Conservation (phyloP, 352 stramenopile genomes). For the Globisporangium viniferum region DNA sequence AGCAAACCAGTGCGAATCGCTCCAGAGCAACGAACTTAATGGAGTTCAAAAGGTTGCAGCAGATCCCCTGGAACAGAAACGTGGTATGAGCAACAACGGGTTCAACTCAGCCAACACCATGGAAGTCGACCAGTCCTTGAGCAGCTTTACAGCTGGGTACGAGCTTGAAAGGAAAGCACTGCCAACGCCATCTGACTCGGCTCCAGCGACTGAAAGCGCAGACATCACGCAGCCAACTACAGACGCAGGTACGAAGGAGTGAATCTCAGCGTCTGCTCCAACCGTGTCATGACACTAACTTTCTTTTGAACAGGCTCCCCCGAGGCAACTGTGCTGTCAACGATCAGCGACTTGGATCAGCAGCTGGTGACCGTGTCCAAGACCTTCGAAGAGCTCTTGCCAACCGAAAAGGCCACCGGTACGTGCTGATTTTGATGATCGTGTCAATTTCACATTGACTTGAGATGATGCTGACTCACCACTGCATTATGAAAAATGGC, state of each 20-base stretch:
- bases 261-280: background rate
- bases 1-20: background rate
- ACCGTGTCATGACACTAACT: background rate
- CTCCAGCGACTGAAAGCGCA: background rate
- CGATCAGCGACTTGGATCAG: conserved; percentile 27
- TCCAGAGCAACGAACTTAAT: background rate
- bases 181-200: background rate
- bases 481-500: background rate
- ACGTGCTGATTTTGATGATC: conserved; percentile 2
- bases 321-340: conserved; percentile 13
- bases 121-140: conserved; percentile 11
- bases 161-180: background rate
- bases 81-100: background rate
- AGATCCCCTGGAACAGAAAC: background rate
- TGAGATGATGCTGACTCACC: background rate
- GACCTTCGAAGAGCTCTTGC: conserved; percentile 17
- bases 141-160: conserved; percentile 18
- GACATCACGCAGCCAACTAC: background rate
- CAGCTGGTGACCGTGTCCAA: conserved; percentile 23
- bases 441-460: background rate
- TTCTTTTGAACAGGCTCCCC: background rate
- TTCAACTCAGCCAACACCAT: background rate
- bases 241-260: background rate
- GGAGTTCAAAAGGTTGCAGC: background rate
- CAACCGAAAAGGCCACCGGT: conserved; percentile 13